Evolutionary conservation across 2,329 filamentous ascomycete genomes (phyloP).

Genomic region (Stemphylium lycopersici): DNA sequence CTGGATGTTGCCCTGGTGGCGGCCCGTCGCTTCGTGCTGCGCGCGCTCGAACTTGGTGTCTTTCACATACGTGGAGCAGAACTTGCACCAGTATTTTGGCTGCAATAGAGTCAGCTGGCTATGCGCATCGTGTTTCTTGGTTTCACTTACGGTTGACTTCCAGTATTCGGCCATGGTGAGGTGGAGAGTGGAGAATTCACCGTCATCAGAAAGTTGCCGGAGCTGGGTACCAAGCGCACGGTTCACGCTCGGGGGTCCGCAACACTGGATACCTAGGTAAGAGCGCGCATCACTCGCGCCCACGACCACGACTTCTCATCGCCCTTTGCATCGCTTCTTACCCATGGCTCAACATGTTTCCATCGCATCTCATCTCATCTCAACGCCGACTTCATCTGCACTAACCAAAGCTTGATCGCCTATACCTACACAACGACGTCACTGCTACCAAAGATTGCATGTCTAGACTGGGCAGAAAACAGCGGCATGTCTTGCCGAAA

Average conservation of each 20-base stretch:
- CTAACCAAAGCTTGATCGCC: too few species aligned
- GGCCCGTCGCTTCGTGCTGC: slow-evolving; percentile 86
- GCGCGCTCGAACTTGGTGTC: slow-evolving; percentile 89
- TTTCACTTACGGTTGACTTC: slow-evolving; percentile 78
- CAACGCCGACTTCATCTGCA: too few species aligned
- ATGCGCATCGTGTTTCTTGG: neutral
- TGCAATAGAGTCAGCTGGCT: slow-evolving; percentile 35
- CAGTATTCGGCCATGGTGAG: slow-evolving; percentile 89
- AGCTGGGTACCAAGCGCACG: slow-evolving; percentile 2
- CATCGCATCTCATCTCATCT: too few species aligned
- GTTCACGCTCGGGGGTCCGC: slow-evolving; percentile 11
- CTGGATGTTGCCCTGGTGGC: slow-evolving; percentile 85
- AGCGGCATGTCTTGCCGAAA: too few species aligned
- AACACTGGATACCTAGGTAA: neutral
- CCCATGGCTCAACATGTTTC: too few species aligned
- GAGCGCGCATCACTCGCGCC: neutral
- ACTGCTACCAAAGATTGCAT: too few species aligned
- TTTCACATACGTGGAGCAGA: slow-evolving; percentile 87
- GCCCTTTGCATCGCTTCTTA: too few species aligned
- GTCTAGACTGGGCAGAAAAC: too few species aligned
- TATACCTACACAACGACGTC: too few species aligned
- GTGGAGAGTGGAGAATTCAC: neutral
- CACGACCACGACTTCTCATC: neutral
- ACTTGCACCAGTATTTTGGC: slow-evolving; percentile 97
- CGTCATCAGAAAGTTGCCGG: neutral